Evolutionary conservation across 305 asterid genomes (phyloP), one percentile per base, ranked within the genome.

Genomic region (Withania somnifera): DNA sequence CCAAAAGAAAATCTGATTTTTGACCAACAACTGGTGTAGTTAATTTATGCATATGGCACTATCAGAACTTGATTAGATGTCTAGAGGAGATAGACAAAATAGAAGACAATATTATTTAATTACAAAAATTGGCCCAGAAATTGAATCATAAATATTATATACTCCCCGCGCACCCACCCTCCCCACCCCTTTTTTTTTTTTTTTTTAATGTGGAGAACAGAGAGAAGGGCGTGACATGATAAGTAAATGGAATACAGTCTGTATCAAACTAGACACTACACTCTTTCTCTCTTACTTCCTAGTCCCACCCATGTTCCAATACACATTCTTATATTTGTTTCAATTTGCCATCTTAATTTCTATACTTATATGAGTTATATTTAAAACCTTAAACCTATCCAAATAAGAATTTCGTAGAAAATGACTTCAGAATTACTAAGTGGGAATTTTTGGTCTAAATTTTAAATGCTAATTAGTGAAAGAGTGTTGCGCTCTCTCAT

Each of bases 211-310:
- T 56, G 69, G 53, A 56, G 56, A 78, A 78, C 40, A 78, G 69
- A 38, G 15, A 38, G 64, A 77, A 30, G 47, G 42, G 19, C 11
- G 53, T 57, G 57, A 36, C 20, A 60, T 57, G 73, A 78, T 60
- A 40, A 4, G 47, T 60, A 58, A 80, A 80, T 80, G 83, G 83
- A 61, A 61, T 80, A 80, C 83, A 80, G 77, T 80, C 83, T 80
- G 83, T 80, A 60, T 42, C 61, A 42, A 61, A 26, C 77, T 45
- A 79, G 30, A 38, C 45, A 34, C 19, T 17, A 22, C 17, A 7
- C 40, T 7, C 9, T 34, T 69, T 6, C 54, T 38, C 79, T 15
- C 36, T 15, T 19, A 20, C 36, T 32, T 17, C 45, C 73, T 19
- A 20, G 30, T 28, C 68, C 64, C 81, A 58, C 67, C 28, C 75